phyloP scores from a whole-genome alignment of 768 basidiomycete genomes.

The Multifurca ochricompacta region DNA sequence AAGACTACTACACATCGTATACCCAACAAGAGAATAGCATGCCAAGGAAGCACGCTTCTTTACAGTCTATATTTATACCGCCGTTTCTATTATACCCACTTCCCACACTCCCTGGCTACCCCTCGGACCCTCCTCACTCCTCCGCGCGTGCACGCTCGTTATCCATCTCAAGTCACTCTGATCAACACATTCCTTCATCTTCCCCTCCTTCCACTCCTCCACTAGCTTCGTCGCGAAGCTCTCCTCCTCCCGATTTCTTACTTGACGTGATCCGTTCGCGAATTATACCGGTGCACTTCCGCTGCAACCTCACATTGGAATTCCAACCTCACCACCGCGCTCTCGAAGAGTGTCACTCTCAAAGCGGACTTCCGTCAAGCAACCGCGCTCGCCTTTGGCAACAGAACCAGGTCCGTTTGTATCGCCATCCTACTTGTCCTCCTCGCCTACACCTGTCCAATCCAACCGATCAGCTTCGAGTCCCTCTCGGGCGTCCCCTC shows the following conservation, averaged over 20 bases:
- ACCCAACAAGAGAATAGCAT: constrained; percentile 25
- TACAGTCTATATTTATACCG: constrained; percentile 45
- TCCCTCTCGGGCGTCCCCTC: constrained; percentile 9
- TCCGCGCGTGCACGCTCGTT: constrained; percentile 21
- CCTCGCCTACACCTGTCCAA: constrained; percentile 5
- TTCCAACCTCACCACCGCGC: constrained; percentile 15
- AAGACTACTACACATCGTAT: not conserved
- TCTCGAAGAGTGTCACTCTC: not conserved
- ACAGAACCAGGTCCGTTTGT: not conserved
- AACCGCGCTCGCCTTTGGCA: constrained; percentile 17
- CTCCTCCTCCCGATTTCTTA: constrained; percentile 32
- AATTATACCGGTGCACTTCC: constrained; percentile 35
- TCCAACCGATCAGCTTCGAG: constrained; percentile 21
- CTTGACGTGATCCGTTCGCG: constrained; percentile 71
- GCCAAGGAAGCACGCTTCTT: constrained; percentile 45
- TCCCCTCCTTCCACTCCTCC: not conserved
- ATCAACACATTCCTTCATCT: constrained; percentile 3
- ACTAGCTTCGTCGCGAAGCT: constrained; percentile 22
- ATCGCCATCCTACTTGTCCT: constrained; percentile 4
- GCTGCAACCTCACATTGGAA: constrained; percentile 16
- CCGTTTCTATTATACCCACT: constrained; percentile 34
- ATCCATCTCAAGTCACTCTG: constrained; percentile 16
- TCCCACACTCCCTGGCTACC: constrained; percentile 19
- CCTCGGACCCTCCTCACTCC: constrained; percentile 24
- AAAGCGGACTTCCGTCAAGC: constrained; percentile 6